phyloP scores from a whole-genome alignment of 2,329 filamentous ascomycete genomes.

The Shiraia bambusicola region DNA sequence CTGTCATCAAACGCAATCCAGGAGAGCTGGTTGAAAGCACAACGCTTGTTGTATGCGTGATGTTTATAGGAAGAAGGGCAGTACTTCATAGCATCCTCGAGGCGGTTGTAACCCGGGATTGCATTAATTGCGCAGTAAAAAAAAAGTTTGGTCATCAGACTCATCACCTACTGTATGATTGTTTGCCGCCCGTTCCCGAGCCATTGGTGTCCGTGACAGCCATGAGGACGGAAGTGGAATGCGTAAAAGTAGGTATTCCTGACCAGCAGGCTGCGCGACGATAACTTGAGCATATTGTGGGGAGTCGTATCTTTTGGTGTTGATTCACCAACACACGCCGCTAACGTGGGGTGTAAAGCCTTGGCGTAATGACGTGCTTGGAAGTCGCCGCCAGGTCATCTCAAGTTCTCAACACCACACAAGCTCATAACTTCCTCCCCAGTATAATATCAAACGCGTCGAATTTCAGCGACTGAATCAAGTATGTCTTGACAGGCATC shows the following conservation, averaged over 20 bases:
- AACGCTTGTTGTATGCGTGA: neutral
- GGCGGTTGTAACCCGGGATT: neutral
- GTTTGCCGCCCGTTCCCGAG: constrained; percentile 22
- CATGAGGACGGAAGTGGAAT: constrained; percentile 17
- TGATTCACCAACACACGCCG: constrained; percentile 23
- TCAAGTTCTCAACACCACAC: too few species aligned
- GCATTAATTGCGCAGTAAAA: neutral
- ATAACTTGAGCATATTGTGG: constrained; percentile 22
- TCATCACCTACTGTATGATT: constrained; percentile 18
- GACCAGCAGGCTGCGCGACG: constrained; percentile 10
- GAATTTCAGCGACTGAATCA: too few species aligned
- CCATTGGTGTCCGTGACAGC: constrained; percentile 11
- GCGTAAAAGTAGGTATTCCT: constrained; percentile 12
- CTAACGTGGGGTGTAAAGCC: constrained; percentile 26
- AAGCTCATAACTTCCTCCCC: too few species aligned
- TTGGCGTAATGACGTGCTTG: constrained; percentile 36
- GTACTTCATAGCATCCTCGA: too few species aligned
- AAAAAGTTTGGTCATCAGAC: constrained; percentile 7
- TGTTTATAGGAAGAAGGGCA: too few species aligned
- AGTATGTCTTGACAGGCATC: too few species aligned
- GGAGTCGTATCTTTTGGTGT: constrained; percentile 26
- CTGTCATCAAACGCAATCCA: neutral
- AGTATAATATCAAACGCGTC: too few species aligned
- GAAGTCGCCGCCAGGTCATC: too few species aligned
- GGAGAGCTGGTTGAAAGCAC: neutral